Base-by-base conservation (phyloP, 768 basidiomycete genomes). In the Candolleomyces efflorescens region DNA sequence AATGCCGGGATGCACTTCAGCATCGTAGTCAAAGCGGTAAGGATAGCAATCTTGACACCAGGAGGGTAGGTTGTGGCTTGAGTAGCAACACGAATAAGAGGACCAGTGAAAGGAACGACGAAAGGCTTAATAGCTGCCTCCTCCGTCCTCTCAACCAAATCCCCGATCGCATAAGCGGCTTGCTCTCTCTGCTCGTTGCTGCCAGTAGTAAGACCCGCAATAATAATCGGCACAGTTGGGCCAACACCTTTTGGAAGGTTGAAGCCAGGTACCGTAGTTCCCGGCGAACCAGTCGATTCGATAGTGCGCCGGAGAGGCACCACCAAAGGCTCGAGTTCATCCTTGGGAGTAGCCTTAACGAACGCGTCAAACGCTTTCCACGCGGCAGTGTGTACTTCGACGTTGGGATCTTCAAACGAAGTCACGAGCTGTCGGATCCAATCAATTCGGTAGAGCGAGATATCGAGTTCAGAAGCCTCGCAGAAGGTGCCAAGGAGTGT, bases 101-200 rank as follows among this genome's bases (percentile, higher is more conserved):
- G 94, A 9, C 95, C 94, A 3, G 94, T 97, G 68, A 97, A 92
- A 18, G 92, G 90, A 15, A 97, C 94, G 60, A 96, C 94, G 72
- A 90, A 98, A 0, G 94, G 90, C 71, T 96, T 97, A 81, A 98
- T 90, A 0, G 94, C 86, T 48, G 63, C 72, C 59, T 81, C 80
- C n/a, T 88, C 82, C 0, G 95, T 97, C 22, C 80, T 82, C 69
- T 94, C 89, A 36, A 98, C 92, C 38, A 99, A 83, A 63, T 98
- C 96, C n/a, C 92, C 90, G 59, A 98, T 95, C 26, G 92, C 94
- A 64, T 93, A 93, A 0, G 96, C 94, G 0, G 96, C 95, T 63
- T 96, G 89, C 71, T 98, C 97, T 64, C 92, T 80, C 66, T 94
- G 93, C 59, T 98, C 95, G 71, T 95, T 95, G 69, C 84, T 98